Percentiles rank a stretch among this genome's conserved stretches.
These are phyloP conservation scores for Suillus fuscotomentosus DNA, from an alignment of 768 basidiomycete species.

Conservation along the genomic window DNA sequence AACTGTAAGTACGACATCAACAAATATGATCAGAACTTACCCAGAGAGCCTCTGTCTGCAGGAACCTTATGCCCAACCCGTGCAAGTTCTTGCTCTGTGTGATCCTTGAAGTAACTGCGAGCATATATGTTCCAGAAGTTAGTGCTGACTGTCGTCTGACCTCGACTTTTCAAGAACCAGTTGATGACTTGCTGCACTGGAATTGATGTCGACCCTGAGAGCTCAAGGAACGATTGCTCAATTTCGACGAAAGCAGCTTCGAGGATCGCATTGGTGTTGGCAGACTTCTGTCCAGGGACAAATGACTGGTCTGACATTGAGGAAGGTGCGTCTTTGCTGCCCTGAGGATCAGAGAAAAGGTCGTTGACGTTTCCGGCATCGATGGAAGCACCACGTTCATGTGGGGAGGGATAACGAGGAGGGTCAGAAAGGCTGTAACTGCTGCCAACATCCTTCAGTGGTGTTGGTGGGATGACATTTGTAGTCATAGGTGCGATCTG, in stretches of 20 bases:
- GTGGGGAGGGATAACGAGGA: not conserved
- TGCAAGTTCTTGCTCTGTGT: conserved; percentile 8
- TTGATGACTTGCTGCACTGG: too few species aligned
- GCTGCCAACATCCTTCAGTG: not conserved
- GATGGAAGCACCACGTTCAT: not conserved
- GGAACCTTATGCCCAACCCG: not conserved
- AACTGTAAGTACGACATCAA: not conserved
- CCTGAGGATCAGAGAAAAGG: not conserved
- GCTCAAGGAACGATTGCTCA: too few species aligned
- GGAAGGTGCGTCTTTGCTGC: not conserved
- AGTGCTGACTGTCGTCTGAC: too few species aligned
- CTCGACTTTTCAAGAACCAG: too few species aligned
- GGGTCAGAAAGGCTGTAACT: not conserved
- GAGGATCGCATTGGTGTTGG: too few species aligned
- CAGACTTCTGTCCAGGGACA: too few species aligned
- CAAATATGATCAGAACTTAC: not conserved
- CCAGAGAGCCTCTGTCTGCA: not conserved
- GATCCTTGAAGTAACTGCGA: conserved; percentile 1
- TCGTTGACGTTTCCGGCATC: not conserved
- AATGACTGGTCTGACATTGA: not conserved
- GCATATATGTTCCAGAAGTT: conserved; percentile 2
- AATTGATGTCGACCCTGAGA: too few species aligned
- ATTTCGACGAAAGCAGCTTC: too few species aligned
- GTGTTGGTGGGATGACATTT: not conserved
- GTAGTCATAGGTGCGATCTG: not conserved